Evolutionary conservation across 192 early-diverging fungal species (phyloP).

Genomic region (Jimgerdemannia flammicorona): DNA sequence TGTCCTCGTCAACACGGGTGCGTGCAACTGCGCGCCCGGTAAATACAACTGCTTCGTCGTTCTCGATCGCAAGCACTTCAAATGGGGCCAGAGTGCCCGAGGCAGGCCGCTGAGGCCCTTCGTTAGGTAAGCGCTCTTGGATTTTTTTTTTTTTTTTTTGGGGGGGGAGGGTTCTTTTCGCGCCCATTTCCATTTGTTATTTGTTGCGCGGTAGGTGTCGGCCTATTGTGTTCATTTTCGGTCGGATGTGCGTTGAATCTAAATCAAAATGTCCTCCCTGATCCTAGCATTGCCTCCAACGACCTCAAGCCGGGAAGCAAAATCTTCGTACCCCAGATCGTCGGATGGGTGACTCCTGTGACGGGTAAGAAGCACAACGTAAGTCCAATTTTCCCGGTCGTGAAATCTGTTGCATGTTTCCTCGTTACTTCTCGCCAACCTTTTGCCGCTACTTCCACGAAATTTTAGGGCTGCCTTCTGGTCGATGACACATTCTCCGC

Average conservation of each 20-base stretch:
- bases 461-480: conserved; percentile 21
- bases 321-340: conserved; percentile 31
- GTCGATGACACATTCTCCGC: conserved; percentile 33
- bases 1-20: conserved; percentile 23
- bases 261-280: background rate
- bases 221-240: no score
- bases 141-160: background rate
- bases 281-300: conserved; percentile 31
- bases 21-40: conserved; percentile 22
- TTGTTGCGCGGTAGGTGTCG: no score
- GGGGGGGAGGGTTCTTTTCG: no score
- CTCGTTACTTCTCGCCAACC: background rate
- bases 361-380: conserved; percentile 23
- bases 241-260: no score
- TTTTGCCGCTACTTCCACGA: background rate
- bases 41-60: conserved; percentile 29
- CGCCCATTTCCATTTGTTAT: no score
- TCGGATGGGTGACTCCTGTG: conserved; percentile 28
- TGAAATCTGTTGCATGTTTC: background rate
- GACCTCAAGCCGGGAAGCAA: conserved; percentile 30
- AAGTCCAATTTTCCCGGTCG: background rate
- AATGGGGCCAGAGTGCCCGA: conserved; percentile 29
- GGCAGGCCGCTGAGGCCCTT: conserved; percentile 30
- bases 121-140: background rate
- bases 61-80: conserved; percentile 21